Conservation (phyloP, 495 filamentous ascomycete species). For the Aspergillus cristatus region DNA sequence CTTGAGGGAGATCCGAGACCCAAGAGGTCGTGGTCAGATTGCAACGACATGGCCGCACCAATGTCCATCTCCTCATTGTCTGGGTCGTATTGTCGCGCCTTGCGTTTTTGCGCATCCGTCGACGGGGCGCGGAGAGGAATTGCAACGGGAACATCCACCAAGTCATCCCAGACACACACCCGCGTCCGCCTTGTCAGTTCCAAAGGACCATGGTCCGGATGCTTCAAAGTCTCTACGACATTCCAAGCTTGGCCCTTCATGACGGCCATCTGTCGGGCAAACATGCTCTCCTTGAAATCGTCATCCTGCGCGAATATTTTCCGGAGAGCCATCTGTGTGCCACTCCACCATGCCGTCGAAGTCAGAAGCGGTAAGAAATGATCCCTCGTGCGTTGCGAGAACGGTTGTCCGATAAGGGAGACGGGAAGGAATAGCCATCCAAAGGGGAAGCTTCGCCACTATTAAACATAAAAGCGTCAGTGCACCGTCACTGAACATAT, state of each 20-base stretch:
- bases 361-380: constrained; percentile 93
- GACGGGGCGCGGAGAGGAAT: constrained; percentile 79
- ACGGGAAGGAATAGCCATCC: constrained; percentile 98
- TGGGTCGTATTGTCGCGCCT: constrained; percentile 34
- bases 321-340: constrained; percentile 79
- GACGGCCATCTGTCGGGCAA: constrained; percentile 89
- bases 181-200: constrained; percentile 84
- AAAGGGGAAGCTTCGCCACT: constrained; percentile 89
- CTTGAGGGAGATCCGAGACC: constrained; percentile 51
- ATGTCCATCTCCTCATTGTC: constrained; percentile 87
- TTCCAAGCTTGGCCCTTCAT: constrained; percentile 99
- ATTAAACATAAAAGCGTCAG: background rate
- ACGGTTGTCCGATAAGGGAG: constrained; percentile 90
- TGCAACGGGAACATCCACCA: constrained; percentile 90
- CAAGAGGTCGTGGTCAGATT: constrained; percentile 62
- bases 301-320: constrained; percentile 80
- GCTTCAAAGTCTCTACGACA: constrained; percentile 93
- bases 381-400: constrained; percentile 82
- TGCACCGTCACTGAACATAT: background rate
- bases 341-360: constrained; percentile 92
- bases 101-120: constrained; percentile 60
- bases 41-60: constrained; percentile 57
- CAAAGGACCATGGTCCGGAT: constrained; percentile 80
- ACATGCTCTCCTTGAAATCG: constrained; percentile 98
- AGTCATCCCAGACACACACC: constrained; percentile 95